Percentiles rank a stretch among this genome's conserved stretches.
Evolutionary conservation across 257 asterid species (phyloP).

Genomic region (Salvia hispanica): DNA sequence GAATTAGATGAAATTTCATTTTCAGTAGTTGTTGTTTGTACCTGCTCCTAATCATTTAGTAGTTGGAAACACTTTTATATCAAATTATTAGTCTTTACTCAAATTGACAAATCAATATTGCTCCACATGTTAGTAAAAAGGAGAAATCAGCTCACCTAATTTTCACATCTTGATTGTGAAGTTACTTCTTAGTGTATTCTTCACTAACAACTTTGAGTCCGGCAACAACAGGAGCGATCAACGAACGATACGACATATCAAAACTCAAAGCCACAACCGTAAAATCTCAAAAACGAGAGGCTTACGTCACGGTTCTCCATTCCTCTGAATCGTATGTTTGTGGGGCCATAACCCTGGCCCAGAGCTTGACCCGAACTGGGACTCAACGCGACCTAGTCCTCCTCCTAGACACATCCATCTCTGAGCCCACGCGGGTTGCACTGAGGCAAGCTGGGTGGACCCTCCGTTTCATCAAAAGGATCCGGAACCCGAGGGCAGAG

Average conservation of each 20-base stretch:
- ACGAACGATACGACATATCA: slow-evolving; percentile 53
- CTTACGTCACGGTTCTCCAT: slow-evolving; percentile 80
- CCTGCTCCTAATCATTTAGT: slow-evolving; percentile 20
- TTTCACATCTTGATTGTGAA: neutral
- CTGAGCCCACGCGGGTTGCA: slow-evolving; percentile 51
- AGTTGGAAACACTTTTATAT: neutral
- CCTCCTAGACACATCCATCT: slow-evolving; percentile 63
- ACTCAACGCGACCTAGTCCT: slow-evolving; percentile 73
- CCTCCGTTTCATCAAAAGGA: slow-evolving; percentile 62
- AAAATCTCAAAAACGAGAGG: slow-evolving; percentile 45
- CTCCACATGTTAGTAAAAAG: neutral
- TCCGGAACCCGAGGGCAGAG: slow-evolving; percentile 79
- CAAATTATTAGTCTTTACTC: neutral
- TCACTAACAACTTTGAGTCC: neutral
- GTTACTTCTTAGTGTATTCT: neutral
- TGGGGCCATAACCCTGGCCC: slow-evolving; percentile 82
- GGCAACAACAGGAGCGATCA: slow-evolving; percentile 34
- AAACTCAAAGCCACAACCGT: slow-evolving; percentile 32
- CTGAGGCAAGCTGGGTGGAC: slow-evolving; percentile 76
- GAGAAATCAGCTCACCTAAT: slow-evolving; percentile 1
- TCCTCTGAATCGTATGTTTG: slow-evolving; percentile 75
- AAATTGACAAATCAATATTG: neutral
- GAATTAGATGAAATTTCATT: neutral
- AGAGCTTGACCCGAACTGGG: slow-evolving; percentile 58
- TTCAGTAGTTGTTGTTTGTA: neutral